Conservation (phyloP, 1,284 basidiomycete species). For the Fomitiporia mediterranea region DNA sequence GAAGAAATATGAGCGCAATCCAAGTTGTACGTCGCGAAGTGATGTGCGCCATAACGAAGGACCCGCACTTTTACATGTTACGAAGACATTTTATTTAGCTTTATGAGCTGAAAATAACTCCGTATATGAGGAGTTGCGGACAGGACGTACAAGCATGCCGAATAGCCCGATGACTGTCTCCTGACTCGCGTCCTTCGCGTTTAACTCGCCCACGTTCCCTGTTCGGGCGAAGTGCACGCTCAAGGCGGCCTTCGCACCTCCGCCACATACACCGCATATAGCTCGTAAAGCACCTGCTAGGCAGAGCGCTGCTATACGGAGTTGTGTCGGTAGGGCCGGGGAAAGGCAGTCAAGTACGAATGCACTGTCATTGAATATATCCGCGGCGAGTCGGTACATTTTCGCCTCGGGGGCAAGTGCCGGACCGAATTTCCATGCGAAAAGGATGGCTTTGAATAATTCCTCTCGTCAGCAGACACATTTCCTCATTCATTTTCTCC, state of each 20-base stretch:
- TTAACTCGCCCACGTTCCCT: slow-evolving; percentile 64
- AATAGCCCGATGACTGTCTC: slow-evolving; percentile 62
- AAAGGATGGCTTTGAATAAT: slow-evolving; percentile 52
- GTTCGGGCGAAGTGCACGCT: slow-evolving; percentile 60
- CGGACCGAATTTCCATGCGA: slow-evolving; percentile 56
- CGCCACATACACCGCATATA: slow-evolving; percentile 55
- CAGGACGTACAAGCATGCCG: slow-evolving; percentile 56
- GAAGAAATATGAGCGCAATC: slow-evolving; percentile 43
- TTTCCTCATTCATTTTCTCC: no score
- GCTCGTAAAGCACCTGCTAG: slow-evolving; percentile 52
- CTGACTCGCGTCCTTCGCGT: slow-evolving; percentile 66
- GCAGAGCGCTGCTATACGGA: slow-evolving; percentile 49
- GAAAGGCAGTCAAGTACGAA: slow-evolving; percentile 57
- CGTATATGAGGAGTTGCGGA: neutral
- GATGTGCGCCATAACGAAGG: slow-evolving; percentile 51
- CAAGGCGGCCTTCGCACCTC: slow-evolving; percentile 65
- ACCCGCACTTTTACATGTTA: slow-evolving; percentile 35
- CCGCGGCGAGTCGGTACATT: slow-evolving; percentile 65
- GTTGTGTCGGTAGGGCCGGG: slow-evolving; percentile 42
- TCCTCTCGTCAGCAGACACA: neutral
- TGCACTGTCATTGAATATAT: slow-evolving; percentile 57
- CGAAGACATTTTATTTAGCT: neutral
- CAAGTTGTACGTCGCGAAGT: slow-evolving; percentile 47
- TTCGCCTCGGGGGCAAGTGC: slow-evolving; percentile 66
- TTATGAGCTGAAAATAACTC: neutral